These are phyloP conservation scores for Cymbidium sinense DNA, from an alignment of 106 monocot species.

Conservation along the genomic window DNA sequence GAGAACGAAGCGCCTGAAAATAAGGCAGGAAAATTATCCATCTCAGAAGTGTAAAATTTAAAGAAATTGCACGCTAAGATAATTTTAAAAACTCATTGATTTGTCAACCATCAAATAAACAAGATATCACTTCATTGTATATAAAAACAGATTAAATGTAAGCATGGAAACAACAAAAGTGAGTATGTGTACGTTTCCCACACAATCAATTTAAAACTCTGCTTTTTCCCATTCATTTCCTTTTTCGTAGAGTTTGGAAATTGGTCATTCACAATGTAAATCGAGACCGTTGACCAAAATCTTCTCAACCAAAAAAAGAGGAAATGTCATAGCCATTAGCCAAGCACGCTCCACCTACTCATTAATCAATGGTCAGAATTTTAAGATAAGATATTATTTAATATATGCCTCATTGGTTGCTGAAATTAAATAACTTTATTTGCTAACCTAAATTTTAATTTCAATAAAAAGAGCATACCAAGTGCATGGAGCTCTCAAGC, in stretches of 20 bases:
- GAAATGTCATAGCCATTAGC: not conserved
- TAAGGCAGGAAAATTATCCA: not conserved
- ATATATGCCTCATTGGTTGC: not conserved
- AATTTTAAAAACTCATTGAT: not conserved
- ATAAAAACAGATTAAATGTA: not conserved
- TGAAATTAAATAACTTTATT: not conserved
- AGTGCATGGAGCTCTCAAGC: not conserved
- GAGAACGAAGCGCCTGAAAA: constrained; percentile 68
- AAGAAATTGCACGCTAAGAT: not conserved
- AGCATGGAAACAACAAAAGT: not conserved
- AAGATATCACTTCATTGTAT: not conserved
- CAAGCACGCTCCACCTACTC: not conserved
- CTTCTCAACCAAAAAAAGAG: not conserved
- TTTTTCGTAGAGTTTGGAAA: not conserved
- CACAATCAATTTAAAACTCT: not conserved
- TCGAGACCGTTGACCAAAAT: not conserved
- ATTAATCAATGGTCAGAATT: not conserved
- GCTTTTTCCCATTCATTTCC: not conserved
- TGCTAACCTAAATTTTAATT: not conserved
- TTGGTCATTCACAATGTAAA: not conserved
- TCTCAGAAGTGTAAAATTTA: not conserved
- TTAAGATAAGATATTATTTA: not conserved
- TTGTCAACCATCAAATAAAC: not conserved
- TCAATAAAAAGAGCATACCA: not conserved
- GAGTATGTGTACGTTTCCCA: not conserved